These are phyloP conservation scores for Podochytrium sp. DNA, from an alignment of 192 early-diverging fungal species.

Conservation along the genomic window DNA sequence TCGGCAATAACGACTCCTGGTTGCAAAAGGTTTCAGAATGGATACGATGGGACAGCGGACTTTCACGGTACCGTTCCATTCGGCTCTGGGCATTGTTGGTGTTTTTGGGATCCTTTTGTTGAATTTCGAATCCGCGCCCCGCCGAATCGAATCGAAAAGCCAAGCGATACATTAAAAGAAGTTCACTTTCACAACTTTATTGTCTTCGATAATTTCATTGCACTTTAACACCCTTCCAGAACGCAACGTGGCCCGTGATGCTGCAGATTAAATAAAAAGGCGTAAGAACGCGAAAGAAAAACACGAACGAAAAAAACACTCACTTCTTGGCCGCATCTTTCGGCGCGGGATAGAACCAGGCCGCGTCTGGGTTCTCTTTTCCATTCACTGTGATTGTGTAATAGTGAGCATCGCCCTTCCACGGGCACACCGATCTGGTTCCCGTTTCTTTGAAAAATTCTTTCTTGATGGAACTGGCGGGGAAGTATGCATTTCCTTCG, in stretches of 20 bases:
- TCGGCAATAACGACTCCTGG: constrained; percentile 46
- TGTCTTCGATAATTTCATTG: too few relatives aligned
- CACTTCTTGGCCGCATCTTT: constrained; percentile 45
- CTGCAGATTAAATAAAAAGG: too few relatives aligned
- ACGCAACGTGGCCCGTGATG: constrained; percentile 52
- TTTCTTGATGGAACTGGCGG: constrained; percentile 39
- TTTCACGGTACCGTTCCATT: constrained; percentile 3
- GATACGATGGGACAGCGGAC: neutral
- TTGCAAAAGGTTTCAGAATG: neutral
- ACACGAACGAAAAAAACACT: neutral
- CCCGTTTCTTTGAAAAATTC: constrained; percentile 44
- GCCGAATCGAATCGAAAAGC: too few relatives aligned
- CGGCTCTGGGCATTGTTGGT: neutral
- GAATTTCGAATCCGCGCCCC: too few relatives aligned
- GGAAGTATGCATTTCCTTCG: constrained; percentile 52
- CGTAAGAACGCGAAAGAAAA: neutral
- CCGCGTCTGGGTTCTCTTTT: constrained; percentile 48
- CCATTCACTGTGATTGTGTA: constrained; percentile 52
- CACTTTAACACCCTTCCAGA: constrained; percentile 53
- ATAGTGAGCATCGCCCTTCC: constrained; percentile 46
- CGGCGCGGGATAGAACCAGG: constrained; percentile 53
- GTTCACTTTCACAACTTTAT: too few relatives aligned
- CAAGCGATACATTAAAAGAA: too few relatives aligned
- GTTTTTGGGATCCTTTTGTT: too few relatives aligned
- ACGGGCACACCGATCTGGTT: constrained; percentile 43